Evolutionary conservation across 2,329 filamentous ascomycete genomes (phyloP).

Genomic region (Alternaria sp.): DNA sequence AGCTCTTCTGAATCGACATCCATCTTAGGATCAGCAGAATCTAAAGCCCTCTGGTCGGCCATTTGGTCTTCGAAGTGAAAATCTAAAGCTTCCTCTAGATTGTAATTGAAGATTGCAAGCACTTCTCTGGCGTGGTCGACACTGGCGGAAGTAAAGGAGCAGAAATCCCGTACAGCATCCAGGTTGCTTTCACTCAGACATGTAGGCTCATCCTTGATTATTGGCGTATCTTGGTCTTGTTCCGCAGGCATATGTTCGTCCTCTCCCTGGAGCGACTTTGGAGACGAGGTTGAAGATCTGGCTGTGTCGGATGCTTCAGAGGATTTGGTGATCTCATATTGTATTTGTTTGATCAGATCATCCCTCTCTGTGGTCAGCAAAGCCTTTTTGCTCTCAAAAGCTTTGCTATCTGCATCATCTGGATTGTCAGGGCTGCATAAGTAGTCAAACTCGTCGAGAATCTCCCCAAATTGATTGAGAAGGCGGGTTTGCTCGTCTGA

Average conservation of each 20-base stretch:
- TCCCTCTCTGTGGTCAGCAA: neutral
- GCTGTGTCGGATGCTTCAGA: neutral
- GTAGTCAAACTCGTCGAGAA: neutral
- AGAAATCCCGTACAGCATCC: neutral
- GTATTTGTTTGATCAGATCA: neutral
- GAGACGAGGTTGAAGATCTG: neutral
- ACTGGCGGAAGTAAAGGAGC: neutral
- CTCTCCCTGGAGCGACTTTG: neutral
- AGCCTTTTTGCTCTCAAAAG: neutral
- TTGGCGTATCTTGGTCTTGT: neutral
- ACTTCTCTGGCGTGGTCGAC: neutral
- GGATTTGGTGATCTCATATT: slow-evolving; percentile 7
- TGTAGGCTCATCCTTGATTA: neutral
- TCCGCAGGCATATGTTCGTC: neutral
- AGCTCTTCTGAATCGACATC: neutral
- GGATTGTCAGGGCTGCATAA: neutral
- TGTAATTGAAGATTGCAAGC: neutral
- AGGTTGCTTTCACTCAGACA: neutral
- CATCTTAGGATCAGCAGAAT: too few relatives aligned
- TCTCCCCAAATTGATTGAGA: neutral
- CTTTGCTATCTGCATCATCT: neutral
- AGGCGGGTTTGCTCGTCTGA: slow-evolving; percentile 3
- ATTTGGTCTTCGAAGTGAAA: neutral
- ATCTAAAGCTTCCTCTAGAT: neutral
- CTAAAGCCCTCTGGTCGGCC: neutral